Evolutionary conservation across 208 protist species (phyloP).

Genomic region (Novymonas esmeraldas): DNA sequence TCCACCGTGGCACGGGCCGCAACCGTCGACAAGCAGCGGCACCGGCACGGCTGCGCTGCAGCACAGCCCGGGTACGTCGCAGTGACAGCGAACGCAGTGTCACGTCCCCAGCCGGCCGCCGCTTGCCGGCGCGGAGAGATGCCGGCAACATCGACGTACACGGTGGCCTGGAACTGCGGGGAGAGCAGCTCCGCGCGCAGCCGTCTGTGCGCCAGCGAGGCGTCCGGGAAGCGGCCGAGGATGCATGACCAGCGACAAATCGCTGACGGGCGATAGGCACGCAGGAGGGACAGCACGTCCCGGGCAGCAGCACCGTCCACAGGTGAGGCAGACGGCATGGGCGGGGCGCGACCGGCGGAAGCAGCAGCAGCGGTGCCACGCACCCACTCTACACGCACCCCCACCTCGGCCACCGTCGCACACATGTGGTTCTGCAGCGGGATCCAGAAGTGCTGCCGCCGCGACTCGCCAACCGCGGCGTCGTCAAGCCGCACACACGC

Average conservation of each 20-base stretch:
- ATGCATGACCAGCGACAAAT: constrained; percentile 15
- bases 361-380: no score
- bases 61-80: not conserved
- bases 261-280: not conserved
- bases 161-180: constrained; percentile 9
- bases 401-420: constrained; percentile 9
- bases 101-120: not conserved
- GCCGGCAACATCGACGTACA: constrained; percentile 26
- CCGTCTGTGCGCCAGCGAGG: constrained; percentile 13
- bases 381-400: constrained; percentile 16
- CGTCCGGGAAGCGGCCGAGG: constrained; percentile 12
- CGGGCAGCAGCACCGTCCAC: not conserved
- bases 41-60: not conserved
- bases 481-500: constrained; percentile 15
- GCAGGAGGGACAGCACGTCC: constrained; percentile 24
- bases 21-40: not conserved
- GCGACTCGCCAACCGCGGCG: not conserved
- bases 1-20: constrained; percentile 7
- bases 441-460: not conserved
- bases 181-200: constrained; percentile 27
- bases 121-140: constrained; percentile 1
- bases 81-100: not conserved
- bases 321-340: constrained; percentile 4
- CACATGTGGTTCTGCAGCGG: not conserved
- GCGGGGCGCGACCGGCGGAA: not conserved